A percentile compares a stretch with the other conserved stretches of the same genome.
phyloP scores from a whole-genome alignment of 306 rosid species.

The Gleditsia sinensis region DNA sequence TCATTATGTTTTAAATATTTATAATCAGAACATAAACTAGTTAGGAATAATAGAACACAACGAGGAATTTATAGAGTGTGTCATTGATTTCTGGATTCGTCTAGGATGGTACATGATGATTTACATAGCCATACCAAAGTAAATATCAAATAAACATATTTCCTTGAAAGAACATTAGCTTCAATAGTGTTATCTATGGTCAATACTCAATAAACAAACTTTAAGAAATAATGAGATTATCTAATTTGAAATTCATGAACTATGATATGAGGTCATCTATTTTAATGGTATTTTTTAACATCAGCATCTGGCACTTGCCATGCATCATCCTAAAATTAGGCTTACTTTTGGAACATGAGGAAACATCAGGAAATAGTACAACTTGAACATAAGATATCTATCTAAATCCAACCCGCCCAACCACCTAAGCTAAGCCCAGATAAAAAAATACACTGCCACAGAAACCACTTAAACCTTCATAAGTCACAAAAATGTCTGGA shows the following conservation, averaged over 20 bases:
- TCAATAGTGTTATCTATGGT: background rate
- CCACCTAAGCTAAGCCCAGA: background rate
- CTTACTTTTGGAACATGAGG: background rate
- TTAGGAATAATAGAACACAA: background rate
- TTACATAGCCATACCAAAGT: background rate
- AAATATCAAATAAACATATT: background rate
- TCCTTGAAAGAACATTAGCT: slow-evolving; percentile 2
- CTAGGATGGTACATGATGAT: background rate
- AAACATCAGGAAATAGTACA: background rate
- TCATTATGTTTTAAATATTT: background rate
- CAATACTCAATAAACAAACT: background rate
- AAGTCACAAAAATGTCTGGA: slow-evolving; percentile 12
- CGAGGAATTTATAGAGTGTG: background rate
- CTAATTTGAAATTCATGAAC: slow-evolving; percentile 12
- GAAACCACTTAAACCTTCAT: slow-evolving; percentile 6
- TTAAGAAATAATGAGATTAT: background rate
- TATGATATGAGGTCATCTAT: background rate
- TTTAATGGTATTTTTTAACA: background rate
- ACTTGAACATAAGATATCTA: background rate
- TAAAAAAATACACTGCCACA: background rate
- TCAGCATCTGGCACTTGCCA: background rate
- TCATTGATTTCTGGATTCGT: background rate
- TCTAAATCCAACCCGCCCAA: slow-evolving; percentile 1
- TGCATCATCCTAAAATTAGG: background rate
- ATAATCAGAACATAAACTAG: background rate